phyloP scores from a whole-genome alignment of 2,329 filamentous ascomycete species.

The Pezicula carpinea region DNA sequence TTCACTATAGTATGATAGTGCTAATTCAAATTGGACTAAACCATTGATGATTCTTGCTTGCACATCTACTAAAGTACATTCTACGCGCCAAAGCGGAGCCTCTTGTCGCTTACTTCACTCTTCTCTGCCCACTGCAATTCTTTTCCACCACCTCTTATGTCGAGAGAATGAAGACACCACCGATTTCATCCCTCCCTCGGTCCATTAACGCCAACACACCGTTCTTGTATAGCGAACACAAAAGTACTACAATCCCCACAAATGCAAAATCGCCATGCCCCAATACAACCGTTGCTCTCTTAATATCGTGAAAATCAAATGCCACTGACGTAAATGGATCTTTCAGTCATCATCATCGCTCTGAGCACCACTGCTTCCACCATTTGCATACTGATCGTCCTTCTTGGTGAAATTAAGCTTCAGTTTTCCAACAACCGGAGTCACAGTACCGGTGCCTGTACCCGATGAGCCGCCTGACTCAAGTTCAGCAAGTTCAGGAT shows the following conservation, averaged over 20 bases:
- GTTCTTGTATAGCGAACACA: too few species aligned
- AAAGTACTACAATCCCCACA: neutral
- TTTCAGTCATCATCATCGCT: conserved; percentile 47
- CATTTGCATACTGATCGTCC: conserved; percentile 31
- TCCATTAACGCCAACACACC: too few species aligned
- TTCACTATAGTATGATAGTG: neutral
- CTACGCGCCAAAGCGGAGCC: conserved; percentile 16
- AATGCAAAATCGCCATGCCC: neutral
- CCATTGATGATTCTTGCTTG: neutral
- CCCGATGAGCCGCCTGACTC: conserved; percentile 38
- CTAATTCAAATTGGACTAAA: too few species aligned
- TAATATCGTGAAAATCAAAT: neutral
- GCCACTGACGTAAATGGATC: too few species aligned
- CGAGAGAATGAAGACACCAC: neutral
- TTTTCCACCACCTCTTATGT: neutral
- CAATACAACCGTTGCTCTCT: too few species aligned
- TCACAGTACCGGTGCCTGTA: conserved; percentile 55
- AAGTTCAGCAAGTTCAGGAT: conserved; percentile 51
- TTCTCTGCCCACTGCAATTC: neutral
- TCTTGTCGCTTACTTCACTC: conserved; percentile 1
- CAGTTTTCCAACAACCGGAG: conserved; percentile 61
- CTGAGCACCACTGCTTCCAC: conserved; percentile 37
- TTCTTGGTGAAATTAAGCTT: conserved; percentile 57
- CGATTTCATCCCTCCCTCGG: too few species aligned
- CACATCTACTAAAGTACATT: conserved; percentile 29